Percentiles rank a stretch among this genome's conserved stretches.
phyloP scores from a whole-genome alignment of 2,329 filamentous ascomycete species.

The Colletotrichum sp. region DNA sequence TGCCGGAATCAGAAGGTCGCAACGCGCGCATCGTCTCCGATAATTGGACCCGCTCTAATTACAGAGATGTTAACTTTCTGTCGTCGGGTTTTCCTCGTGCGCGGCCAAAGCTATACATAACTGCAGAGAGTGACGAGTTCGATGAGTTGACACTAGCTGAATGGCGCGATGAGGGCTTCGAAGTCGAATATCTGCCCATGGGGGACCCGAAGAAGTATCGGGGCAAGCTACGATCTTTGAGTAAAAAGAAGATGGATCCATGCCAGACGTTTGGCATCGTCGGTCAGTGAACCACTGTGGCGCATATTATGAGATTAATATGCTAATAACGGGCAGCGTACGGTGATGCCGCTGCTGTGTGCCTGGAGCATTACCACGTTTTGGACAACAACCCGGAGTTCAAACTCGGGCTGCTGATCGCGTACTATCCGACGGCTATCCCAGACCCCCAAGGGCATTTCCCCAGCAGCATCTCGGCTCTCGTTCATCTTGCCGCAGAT shows the following conservation, averaged over 20 bases:
- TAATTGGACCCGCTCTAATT: conserved; percentile 35
- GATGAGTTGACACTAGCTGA: conserved; percentile 39
- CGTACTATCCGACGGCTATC: conserved; percentile 50
- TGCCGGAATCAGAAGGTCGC: conserved; percentile 34
- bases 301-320: not conserved
- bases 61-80: conserved; percentile 46
- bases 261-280: conserved; percentile 50
- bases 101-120: conserved; percentile 46
- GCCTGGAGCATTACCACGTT: conserved; percentile 50
- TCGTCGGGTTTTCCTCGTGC: conserved; percentile 42
- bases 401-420: conserved; percentile 46
- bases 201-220: conserved; percentile 38
- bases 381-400: conserved; percentile 49
- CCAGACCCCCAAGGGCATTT: conserved; percentile 47
- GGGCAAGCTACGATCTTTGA: conserved; percentile 36
- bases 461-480: conserved; percentile 40
- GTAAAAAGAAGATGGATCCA: conserved; percentile 36
- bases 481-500: conserved; percentile 45
- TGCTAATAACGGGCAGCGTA: conserved; percentile 33
- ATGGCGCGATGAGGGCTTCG: conserved; percentile 48
- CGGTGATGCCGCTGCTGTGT: conserved; percentile 47
- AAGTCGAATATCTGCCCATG: conserved; percentile 47
- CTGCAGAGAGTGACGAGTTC: conserved; percentile 47
- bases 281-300: conserved; percentile 29
- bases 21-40: conserved; percentile 35